Conservation (phyloP, 805 yeast species). For the Sungouiozyma ichnusensis region DNA sequence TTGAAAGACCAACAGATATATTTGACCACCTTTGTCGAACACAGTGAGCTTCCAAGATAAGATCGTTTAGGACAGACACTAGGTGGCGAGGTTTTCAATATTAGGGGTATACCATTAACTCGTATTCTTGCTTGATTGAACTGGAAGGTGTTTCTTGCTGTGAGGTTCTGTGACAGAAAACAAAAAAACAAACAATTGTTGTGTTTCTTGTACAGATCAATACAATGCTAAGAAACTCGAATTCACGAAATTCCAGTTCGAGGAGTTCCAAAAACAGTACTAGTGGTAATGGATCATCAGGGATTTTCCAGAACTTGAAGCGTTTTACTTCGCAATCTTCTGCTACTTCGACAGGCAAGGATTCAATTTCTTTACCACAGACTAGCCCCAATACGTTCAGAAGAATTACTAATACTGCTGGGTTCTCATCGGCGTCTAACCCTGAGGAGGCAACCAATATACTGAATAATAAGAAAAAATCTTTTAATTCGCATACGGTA, state of each 20-base stretch:
- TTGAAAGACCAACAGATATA: too few relatives aligned
- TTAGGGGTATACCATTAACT: too few relatives aligned
- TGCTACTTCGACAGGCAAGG: background rate
- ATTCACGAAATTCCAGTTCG: constrained; percentile 3
- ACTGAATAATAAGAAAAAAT: background rate
- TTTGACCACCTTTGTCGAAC: too few relatives aligned
- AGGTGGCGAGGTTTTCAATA: too few relatives aligned
- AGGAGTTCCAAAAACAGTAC: constrained; percentile 8
- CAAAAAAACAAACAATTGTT: too few relatives aligned
- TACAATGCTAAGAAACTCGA: constrained; percentile 6
- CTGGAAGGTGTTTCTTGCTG: background rate
- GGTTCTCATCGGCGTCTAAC: background rate
- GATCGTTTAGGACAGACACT: too few relatives aligned
- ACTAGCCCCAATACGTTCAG: background rate
- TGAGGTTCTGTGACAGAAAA: background rate
- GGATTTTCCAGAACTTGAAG: constrained; percentile 21
- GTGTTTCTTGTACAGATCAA: background rate
- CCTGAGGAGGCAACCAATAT: constrained; percentile 1
- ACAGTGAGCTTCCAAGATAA: too few relatives aligned
- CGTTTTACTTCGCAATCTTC: constrained; percentile 15
- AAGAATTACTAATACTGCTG: background rate
- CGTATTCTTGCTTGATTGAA: too few relatives aligned
- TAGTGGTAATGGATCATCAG: constrained; percentile 11
- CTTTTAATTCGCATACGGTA: background rate
- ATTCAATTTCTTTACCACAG: background rate